These are phyloP conservation scores for Phyllostachys edulis DNA, from an alignment of 176 grass and related monocot genomes.

Conservation along the genomic window DNA sequence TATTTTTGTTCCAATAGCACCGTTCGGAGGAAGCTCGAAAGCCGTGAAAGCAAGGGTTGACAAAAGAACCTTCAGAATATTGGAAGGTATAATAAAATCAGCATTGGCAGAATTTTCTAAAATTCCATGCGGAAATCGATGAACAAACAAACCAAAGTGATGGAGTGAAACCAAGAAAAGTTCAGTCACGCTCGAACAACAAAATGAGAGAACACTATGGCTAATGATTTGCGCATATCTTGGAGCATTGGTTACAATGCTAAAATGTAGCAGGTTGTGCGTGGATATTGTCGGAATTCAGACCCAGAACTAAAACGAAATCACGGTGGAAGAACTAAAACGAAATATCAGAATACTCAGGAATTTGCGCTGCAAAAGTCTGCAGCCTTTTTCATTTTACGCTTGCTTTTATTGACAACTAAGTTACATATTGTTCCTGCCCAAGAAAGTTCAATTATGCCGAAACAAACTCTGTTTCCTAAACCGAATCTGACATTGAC, in stretches of 20 bases:
- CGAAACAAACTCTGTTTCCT: no score
- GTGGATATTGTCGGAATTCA: no score
- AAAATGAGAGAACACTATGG: not conserved
- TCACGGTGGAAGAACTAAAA: no score
- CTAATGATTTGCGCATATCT: not conserved
- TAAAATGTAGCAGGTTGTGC: not conserved
- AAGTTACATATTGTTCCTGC: no score
- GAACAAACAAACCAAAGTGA: not conserved
- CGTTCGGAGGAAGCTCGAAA: constrained; percentile 96
- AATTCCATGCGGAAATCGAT: not conserved
- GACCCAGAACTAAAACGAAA: no score
- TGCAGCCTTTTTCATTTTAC: no score
- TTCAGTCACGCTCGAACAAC: not conserved
- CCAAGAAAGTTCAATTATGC: no score
- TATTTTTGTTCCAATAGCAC: constrained; percentile 87
- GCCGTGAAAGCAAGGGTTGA: constrained; percentile 93
- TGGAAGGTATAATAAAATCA: constrained; percentile 18
- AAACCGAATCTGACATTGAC: no score
- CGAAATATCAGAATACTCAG: no score
- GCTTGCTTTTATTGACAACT: no score
- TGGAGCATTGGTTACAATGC: not conserved
- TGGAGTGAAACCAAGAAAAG: not conserved
- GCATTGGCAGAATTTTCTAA: not conserved
- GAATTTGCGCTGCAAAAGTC: no score
- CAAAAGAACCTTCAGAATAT: constrained; percentile 65